Evolutionary conservation across 2,329 filamentous ascomycete species (phyloP), one percentile per base, ranked within the genome.

Genomic region (Acrodontium crateriforme): DNA sequence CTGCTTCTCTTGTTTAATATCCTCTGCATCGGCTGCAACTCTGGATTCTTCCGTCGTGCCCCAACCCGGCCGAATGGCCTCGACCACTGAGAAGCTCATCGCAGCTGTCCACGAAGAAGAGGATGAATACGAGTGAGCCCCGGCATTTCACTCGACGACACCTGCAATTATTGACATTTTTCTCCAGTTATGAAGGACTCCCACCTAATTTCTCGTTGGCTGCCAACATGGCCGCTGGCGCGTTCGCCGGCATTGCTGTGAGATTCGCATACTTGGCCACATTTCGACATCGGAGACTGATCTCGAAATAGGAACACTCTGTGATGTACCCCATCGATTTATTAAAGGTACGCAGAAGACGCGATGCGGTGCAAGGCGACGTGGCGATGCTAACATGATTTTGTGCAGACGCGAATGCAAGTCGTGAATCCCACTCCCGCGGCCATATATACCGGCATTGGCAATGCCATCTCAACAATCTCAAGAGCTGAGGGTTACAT

Each of bases 311-410:
- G 85, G 87, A 95, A 63, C 87, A 95, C 59, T 91, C 87, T 34
- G 85, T 93, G 48, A 95, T 98, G 89, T 98, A 98, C 54, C 89
- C 89, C 12, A 80, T 98, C 52, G 89, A 98, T 62, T 74, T 92
- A 44, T 79, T 98, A 53, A 98, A 98, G 78, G 89, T 94, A 55
- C 40, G 63, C 48, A 28, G 20, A 32, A 23, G 28, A 12, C 11
- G 25, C 16, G 15, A 42, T 50, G 38, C 49, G 38, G 7, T n/a
- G 8, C 20, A 22, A 21, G 13, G 24, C 12, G 11, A 18, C 10
- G 12, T 11, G 18, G 18, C 13, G 12, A 18, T 13, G 24, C 35
- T 32, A 24, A 38, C 26, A 34, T 28, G 19, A 18, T 18, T 11
- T 12, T 15, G 6, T 11, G 18, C 50, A 95, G 89, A 98, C 89